These are phyloP conservation scores for Maudiozyma bulderi DNA, from an alignment of 805 yeast species.

Conservation along the genomic window DNA sequence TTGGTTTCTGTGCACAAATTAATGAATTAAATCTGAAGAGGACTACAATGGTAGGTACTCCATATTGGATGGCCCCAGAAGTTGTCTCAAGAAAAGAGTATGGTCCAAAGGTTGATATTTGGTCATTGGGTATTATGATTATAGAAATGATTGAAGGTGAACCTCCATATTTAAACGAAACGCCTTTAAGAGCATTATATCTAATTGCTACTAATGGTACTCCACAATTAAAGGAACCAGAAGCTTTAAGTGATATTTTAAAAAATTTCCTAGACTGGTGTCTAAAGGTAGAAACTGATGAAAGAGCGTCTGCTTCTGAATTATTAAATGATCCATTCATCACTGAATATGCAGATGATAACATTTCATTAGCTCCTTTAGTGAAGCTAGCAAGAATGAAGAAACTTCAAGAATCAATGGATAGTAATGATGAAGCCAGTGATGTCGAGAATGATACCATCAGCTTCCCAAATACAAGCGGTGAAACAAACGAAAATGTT, in stretches of 20 bases:
- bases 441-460: not conserved
- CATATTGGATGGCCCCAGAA: conserved; percentile 99
- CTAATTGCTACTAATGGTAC: conserved; percentile 95
- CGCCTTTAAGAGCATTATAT: conserved; percentile 87
- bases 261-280: conserved; percentile 66
- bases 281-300: conserved; percentile 73
- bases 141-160: conserved; percentile 99
- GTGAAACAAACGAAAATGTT: not conserved
- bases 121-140: conserved; percentile 97
- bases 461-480: not conserved
- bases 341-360: conserved; percentile 46
- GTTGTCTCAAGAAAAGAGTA: conserved; percentile 91
- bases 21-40: conserved; percentile 76
- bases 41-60: conserved; percentile 98
- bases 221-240: conserved; percentile 86
- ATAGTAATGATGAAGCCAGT: conserved; percentile 2
- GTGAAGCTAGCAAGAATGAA: conserved; percentile 59
- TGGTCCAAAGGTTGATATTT: conserved; percentile 93
- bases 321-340: conserved; percentile 61
- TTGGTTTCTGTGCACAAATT: conserved; percentile 92
- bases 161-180: conserved; percentile 95
- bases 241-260: conserved; percentile 55
- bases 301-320: conserved; percentile 69
- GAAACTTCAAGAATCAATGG: conserved; percentile 5
- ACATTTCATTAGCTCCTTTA: conserved; percentile 55